Percentiles rank a stretch among this genome's conserved stretches.
These are phyloP conservation scores for Globisporangium barbulae DNA, from an alignment of 352 stramenopile species.

Conservation along the genomic window DNA sequence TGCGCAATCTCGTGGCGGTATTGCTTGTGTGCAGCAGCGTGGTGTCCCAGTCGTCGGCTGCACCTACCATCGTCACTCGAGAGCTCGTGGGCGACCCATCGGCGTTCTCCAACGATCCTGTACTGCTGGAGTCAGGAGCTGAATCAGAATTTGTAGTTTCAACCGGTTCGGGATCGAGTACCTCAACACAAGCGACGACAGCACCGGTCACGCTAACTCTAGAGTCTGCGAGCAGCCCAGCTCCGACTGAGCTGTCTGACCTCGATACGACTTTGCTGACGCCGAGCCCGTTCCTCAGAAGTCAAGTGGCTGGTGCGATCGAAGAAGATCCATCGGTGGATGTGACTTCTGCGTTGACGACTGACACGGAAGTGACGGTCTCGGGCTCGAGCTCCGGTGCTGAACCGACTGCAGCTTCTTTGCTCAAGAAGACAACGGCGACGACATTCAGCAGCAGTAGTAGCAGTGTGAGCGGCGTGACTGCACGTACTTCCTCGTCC, in stretches of 20 bases:
- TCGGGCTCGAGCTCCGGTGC: background rate
- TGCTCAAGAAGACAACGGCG: constrained; percentile 1
- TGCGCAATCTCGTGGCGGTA: background rate
- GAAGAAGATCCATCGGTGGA: background rate
- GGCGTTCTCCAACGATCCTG: background rate
- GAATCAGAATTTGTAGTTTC: background rate
- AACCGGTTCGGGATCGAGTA: background rate
- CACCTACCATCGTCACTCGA: background rate
- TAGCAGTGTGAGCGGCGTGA: background rate
- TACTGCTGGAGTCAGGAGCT: background rate
- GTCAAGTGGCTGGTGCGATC: too few relatives aligned
- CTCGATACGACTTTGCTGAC: background rate
- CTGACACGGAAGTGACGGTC: background rate
- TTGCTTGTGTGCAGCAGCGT: constrained; percentile 2
- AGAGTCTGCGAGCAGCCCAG: background rate
- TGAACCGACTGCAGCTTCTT: background rate
- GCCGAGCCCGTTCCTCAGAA: background rate
- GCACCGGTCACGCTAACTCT: too few relatives aligned
- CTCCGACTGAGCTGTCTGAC: too few relatives aligned
- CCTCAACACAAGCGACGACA: too few relatives aligned
- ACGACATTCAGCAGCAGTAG: background rate
- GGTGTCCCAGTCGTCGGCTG: background rate
- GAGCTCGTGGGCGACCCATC: background rate
- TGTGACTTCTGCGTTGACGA: background rate
- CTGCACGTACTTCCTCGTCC: background rate